Base-by-base conservation (phyloP, 257 asterid species). In the Solanum microdontum region DNA sequence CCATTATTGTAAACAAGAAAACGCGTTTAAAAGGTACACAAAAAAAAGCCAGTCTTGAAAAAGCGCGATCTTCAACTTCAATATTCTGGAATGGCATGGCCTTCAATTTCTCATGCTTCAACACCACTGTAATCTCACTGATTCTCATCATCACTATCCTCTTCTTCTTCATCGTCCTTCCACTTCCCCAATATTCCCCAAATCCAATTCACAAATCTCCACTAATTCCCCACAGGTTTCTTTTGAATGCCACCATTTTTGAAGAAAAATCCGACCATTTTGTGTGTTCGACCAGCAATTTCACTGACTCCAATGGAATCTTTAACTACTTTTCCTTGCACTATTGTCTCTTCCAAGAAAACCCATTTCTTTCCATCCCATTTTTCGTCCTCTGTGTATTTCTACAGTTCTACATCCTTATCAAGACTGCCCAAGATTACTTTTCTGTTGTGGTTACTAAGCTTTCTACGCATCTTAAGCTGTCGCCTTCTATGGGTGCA, bases 401-500 rank as follows among this genome's bases (percentile, higher is more conserved):
- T 32, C 66, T 97, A 43, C 98, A 95, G 87, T 95, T 97, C 94
- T 97, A 95, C 90, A 90, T 95, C 84, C 87, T 97, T 64, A 97
- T 97, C 90, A 95, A 93, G 89, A 94, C 99, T 33, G 99, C 99
- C n/a, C 98, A 93, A 77, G 97, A 93, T 86, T 93, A 94, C 73
- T 97, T 97, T 90, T 97, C 99, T 24, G 95, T 95, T 12, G 95
- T 95, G 23, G 98, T 97, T 6, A 95, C 97, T 3, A 94, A 93
- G 92, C 97, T 97, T 77, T 92, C 96, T 34, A 74, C 91, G 15
- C 98, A 94, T 77, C 86, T 97, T 45, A 92, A 87, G 7, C 92
- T 97, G 51, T 94, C 99, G 0, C 98, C 99, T 80, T 95, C 98
- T 1, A 94, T 97, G 99, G 99, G 99, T 3, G 99, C 99, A 1